These are phyloP conservation scores for Elymus sibiricus DNA, from an alignment of 176 grass and related monocot species.

Conservation along the genomic window DNA sequence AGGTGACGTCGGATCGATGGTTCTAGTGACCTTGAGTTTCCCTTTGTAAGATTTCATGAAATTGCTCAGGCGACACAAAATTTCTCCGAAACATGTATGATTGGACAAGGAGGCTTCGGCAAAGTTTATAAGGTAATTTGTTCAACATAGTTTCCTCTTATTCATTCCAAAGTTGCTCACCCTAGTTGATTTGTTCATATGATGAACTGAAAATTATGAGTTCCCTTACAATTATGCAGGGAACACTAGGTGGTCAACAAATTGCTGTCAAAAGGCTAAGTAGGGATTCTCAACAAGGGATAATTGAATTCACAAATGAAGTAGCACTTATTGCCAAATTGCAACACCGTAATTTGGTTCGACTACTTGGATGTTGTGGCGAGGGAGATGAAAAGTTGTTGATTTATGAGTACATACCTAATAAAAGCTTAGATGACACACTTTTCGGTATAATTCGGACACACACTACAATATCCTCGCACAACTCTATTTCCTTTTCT, in stretches of 20 bases:
- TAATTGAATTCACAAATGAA: constrained; percentile 34
- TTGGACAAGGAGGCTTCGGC: constrained; percentile 48
- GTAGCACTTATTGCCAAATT: constrained; percentile 33
- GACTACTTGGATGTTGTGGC: constrained; percentile 28
- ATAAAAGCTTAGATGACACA: constrained; percentile 24
- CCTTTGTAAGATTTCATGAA: constrained; percentile 23
- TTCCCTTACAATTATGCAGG: constrained; percentile 16
- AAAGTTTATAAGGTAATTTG: constrained; percentile 47
- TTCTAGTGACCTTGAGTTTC: constrained; percentile 7
- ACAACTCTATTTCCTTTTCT: not conserved
- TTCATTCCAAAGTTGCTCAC: not conserved
- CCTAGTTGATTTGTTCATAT: not conserved
- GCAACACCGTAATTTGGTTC: constrained; percentile 37
- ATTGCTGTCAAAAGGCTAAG: constrained; percentile 43
- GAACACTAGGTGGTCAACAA: constrained; percentile 15
- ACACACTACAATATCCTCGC: not conserved
- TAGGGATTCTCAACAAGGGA: constrained; percentile 34
- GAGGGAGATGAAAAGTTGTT: constrained; percentile 29
- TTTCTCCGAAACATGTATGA: constrained; percentile 30
- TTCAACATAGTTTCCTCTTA: not conserved
- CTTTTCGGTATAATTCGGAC: constrained; percentile 24
- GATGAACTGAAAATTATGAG: not conserved
- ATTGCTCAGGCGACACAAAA: constrained; percentile 22
- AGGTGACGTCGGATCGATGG: no score
- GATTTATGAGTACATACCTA: no score